These are phyloP conservation scores for Ogataea hybrid DNA, from an alignment of 1,139 yeast genomes.

Conservation along the genomic window DNA sequence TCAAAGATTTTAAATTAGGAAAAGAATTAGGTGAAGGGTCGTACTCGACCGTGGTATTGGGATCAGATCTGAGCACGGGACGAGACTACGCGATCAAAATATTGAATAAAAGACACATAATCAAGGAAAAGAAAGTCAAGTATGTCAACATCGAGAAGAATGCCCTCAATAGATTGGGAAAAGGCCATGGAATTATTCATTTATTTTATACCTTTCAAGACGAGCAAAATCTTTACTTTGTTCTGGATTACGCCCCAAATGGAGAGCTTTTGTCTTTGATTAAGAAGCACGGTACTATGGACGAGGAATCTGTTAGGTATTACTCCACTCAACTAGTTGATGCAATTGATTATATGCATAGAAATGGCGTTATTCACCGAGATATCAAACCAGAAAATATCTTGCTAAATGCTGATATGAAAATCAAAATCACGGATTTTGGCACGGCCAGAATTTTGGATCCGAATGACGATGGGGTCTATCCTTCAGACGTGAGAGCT, in stretches of 20 bases:
- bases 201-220: conserved; percentile 79
- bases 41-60: conserved; percentile 72
- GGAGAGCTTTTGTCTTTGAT: conserved; percentile 70
- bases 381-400: conserved; percentile 96
- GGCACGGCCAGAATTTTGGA: conserved; percentile 91
- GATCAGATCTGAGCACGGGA: conserved; percentile 55
- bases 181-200: conserved; percentile 67
- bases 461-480: conserved; percentile 43
- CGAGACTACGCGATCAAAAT: conserved; percentile 73
- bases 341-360: conserved; percentile 82
- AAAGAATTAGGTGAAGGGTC: too few species aligned
- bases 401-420: conserved; percentile 74
- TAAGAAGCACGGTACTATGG: conserved; percentile 54
- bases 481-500: conserved; percentile 63
- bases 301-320: conserved; percentile 52
- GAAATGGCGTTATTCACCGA: conserved; percentile 83
- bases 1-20: too few species aligned
- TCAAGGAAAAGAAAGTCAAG: conserved; percentile 74
- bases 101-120: conserved; percentile 69
- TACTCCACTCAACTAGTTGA: conserved; percentile 74
- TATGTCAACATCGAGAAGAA: conserved; percentile 78
- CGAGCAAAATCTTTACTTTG: conserved; percentile 66
- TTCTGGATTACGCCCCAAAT: conserved; percentile 75
- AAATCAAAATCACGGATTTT: conserved; percentile 92
- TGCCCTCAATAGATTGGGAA: conserved; percentile 68